Conservation (phyloP, 192 early-diverging fungal species). For the Backusella westeae region DNA sequence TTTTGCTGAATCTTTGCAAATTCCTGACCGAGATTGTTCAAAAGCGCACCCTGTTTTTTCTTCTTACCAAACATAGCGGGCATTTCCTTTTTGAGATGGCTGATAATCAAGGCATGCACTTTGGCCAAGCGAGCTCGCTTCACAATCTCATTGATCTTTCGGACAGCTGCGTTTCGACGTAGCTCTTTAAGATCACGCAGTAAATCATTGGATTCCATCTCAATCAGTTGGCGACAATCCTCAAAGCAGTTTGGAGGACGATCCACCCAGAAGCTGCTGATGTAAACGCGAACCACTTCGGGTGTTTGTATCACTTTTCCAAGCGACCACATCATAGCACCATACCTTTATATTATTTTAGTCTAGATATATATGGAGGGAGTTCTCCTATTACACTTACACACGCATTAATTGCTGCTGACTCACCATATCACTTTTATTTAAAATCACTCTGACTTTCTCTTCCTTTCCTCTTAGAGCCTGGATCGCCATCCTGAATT, state of each 20-base stretch:
- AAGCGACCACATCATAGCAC: conserved; percentile 88
- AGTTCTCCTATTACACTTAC: conserved; percentile 36
- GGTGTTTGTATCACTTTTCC: conserved; percentile 81
- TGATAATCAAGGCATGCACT: conserved; percentile 77
- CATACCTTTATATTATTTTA: conserved; percentile 46
- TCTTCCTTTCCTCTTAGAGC: conserved; percentile 74
- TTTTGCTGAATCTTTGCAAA: conserved; percentile 66
- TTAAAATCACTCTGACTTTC: conserved; percentile 77
- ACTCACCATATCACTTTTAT: conserved; percentile 82
- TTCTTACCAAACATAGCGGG: conserved; percentile 75
- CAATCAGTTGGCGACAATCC: conserved; percentile 62
- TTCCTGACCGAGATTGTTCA: conserved; percentile 64
- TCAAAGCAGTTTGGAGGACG: conserved; percentile 62
- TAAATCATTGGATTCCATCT: conserved; percentile 71
- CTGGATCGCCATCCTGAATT: conserved; percentile 76
- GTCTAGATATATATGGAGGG: too few species aligned
- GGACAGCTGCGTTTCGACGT: conserved; percentile 70
- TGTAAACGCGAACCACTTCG: conserved; percentile 81
- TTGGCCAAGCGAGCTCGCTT: conserved; percentile 72
- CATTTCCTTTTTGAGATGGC: conserved; percentile 73
- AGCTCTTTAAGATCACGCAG: conserved; percentile 67
- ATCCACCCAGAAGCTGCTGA: conserved; percentile 74
- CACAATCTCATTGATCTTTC: conserved; percentile 85
- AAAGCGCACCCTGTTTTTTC: conserved; percentile 67
- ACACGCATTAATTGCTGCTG: conserved; percentile 85